These are phyloP conservation scores for Solanum megistacrolobum DNA, from an alignment of 257 asterid genomes.

Conservation along the genomic window DNA sequence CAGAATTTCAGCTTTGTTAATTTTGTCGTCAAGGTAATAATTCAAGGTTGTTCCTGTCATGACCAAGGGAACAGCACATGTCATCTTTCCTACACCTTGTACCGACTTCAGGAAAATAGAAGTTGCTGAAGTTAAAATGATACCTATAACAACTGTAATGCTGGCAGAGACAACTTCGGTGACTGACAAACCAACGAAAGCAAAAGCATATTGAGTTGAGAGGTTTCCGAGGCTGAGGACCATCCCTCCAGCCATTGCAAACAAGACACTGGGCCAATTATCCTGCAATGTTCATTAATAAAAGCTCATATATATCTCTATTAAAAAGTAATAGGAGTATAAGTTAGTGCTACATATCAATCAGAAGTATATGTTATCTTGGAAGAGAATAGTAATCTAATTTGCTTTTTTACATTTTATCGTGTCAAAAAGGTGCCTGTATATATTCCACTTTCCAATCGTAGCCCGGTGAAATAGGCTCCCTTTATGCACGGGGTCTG, in stretches of 20 bases:
- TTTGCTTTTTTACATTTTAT: not conserved
- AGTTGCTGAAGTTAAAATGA: conserved; percentile 2
- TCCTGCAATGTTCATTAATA: conserved; percentile 35
- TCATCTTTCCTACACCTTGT: not conserved
- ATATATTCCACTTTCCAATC: too few relatives aligned
- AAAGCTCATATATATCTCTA: not conserved
- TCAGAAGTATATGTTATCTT: not conserved
- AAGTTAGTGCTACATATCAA: not conserved
- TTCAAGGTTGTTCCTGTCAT: conserved; percentile 75
- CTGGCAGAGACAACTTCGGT: conserved; percentile 82
- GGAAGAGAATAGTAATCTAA: not conserved
- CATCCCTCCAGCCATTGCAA: conserved; percentile 89
- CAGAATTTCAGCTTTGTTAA: conserved; percentile 87
- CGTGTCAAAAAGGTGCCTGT: not conserved
- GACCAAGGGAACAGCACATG: not conserved
- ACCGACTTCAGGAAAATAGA: not conserved
- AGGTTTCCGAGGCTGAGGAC: conserved; percentile 84
- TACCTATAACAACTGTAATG: conserved; percentile 90
- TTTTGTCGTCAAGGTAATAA: conserved; percentile 76
- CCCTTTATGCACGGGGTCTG: rapidly evolving
- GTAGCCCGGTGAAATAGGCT: not conserved
- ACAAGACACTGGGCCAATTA: conserved; percentile 70
- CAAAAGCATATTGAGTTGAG: conserved; percentile 95
- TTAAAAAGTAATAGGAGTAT: not conserved
- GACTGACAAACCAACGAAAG: conserved; percentile 85